Base-by-base conservation (phyloP, 331 rosid species). In the Erythrophleum ivorense region DNA sequence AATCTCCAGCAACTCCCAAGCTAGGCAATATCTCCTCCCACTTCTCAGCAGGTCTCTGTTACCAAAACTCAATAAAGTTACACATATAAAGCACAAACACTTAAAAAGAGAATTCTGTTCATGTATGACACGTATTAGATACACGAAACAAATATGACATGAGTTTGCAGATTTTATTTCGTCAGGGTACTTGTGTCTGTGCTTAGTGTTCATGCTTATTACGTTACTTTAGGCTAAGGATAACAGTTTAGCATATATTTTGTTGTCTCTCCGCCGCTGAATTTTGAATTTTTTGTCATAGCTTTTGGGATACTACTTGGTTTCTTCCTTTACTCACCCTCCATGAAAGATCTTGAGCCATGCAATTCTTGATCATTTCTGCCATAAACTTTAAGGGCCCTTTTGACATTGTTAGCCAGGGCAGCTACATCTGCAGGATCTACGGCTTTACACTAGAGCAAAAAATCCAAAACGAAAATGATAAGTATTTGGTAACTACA, bases 311-410 rank as follows among this genome's bases (percentile, higher is more conserved):
- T 73, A 50, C n/a, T 19, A 7, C 71, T 2, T 21, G 60, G 45
- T 67, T 74, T 83, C 10, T 46, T 13, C 45, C 31, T 29, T 83
- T 38, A 54, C 84, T 78, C 63, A 92, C 97, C 97, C 87, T 91
- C 97, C 97, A 92, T 12, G 95, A 92, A 59, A 89, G 88, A 74
- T 92, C 97, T 85, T 77, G 95, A 41, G 92, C 92, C 97, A 91
- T 92, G 88, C 92, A 81, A 70, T 89, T 92, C 69, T 80, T 52
- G 41, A 87, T 88, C 7, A 92, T 88, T 88, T 92, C 93, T 18
- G 84, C 95, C 92, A 64, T 84, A 64, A 6, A 81, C 71, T 33
- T 49, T 66, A 55, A 88, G 88, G 54, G 95, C 95, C 80, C 89
- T 81, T 68, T 16, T 81, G 71, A 89, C 89, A 11, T 86, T 87